A percentile compares a stretch with the other conserved stretches of the same genome.
Conservation (phyloP, 2,329 filamentous ascomycete species). For the Botrytis porri region DNA sequence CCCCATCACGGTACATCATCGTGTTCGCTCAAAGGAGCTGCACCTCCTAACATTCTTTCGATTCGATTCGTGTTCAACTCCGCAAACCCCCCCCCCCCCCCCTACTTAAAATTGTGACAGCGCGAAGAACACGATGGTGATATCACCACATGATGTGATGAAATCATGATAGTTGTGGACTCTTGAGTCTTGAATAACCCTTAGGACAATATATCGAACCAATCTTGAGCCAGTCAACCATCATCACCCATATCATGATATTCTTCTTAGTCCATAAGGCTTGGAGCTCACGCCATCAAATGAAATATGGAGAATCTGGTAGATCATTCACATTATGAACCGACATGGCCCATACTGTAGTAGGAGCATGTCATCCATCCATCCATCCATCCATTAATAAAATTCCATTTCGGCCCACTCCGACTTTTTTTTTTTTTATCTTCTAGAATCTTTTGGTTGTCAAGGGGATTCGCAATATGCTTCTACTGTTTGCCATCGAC, state of each 20-base stretch:
- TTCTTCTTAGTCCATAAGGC: not conserved
- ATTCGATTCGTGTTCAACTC: not conserved
- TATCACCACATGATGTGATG: conserved; percentile 1
- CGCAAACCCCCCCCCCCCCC: no score
- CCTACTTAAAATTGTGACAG: not conserved
- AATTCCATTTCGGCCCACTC: not conserved
- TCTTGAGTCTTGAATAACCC: not conserved
- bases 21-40: not conserved
- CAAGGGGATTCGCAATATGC: conserved; percentile 8
- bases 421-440: conserved; percentile 1
- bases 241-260: not conserved
- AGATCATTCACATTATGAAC: not conserved
- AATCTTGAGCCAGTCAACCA: not conserved
- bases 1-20: no score
- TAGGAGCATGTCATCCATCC: not conserved
- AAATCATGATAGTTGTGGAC: not conserved
- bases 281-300: conserved; percentile 13
- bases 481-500: not conserved
- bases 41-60: not conserved
- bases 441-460: conserved; percentile 1
- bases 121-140: not conserved
- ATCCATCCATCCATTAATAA: not conserved
- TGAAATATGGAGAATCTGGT: conserved; percentile 15
- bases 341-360: no score
- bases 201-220: not conserved